Evolutionary conservation across 768 basidiomycete species (phyloP).

Genomic region (Lactifluus rugatus): DNA sequence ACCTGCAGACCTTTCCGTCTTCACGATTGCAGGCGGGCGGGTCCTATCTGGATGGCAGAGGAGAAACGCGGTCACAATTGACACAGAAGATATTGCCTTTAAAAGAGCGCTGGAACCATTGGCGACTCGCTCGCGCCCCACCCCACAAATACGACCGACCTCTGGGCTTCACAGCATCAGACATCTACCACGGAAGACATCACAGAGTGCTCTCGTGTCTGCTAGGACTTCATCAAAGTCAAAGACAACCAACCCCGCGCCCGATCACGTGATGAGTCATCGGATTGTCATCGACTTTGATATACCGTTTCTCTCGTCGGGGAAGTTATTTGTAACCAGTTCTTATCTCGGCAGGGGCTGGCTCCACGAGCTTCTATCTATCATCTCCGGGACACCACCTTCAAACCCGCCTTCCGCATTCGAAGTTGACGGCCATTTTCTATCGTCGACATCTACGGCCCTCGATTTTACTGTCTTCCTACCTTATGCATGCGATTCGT

Average conservation of each 20-base stretch:
- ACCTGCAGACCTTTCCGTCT: slow-evolving; percentile 30
- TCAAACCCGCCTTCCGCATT: slow-evolving; percentile 26
- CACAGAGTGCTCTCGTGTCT: background rate
- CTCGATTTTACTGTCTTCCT: slow-evolving; percentile 31
- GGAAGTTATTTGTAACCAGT: slow-evolving; percentile 38
- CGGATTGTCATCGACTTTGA: slow-evolving; percentile 40
- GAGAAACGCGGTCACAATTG: slow-evolving; percentile 30
- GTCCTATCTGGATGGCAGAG: slow-evolving; percentile 32
- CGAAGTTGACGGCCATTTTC: slow-evolving; percentile 32
- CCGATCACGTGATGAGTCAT: slow-evolving; percentile 12
- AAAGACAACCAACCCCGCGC: background rate
- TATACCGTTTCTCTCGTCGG: slow-evolving; percentile 40
- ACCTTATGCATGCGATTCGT: slow-evolving; percentile 15
- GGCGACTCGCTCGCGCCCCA: background rate
- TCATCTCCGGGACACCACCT: slow-evolving; percentile 26
- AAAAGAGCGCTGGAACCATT: slow-evolving; percentile 17
- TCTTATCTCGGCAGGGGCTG: slow-evolving; percentile 54
- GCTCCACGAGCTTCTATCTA: slow-evolving; percentile 46
- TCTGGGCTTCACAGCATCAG: background rate
- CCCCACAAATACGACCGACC: background rate
- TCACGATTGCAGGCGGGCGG: slow-evolving; percentile 30
- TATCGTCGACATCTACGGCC: slow-evolving; percentile 36
- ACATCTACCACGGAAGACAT: background rate
- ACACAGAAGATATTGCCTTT: slow-evolving; percentile 33
- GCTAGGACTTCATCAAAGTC: background rate